Base-by-base conservation (phyloP, 2,329 filamentous ascomycete species). In the Lojkania enalia region DNA sequence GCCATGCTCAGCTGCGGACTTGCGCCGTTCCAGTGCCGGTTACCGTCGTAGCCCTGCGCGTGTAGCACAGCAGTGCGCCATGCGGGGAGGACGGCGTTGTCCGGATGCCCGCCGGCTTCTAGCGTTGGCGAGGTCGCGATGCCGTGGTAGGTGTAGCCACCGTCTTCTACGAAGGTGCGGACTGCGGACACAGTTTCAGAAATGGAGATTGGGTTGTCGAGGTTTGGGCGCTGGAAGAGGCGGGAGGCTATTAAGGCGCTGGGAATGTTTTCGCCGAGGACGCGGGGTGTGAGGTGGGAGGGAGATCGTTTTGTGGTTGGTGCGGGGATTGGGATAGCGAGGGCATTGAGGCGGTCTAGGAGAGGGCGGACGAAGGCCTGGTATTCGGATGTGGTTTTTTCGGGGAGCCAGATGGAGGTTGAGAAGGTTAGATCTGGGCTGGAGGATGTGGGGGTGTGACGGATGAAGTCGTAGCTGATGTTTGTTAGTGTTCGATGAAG, bases 181-280 rank as follows among this genome's bases (percentile, higher is more conserved):
- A 63, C 54, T 12, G 50, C 52, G 32, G 19, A 9, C 20, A 44
- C 38, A 18, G 55, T 43, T 0, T 19, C 20, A 9, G 43, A 14
- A 12, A 58, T 37, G 12, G 47, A 20, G 5, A 42, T 25, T 1
- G 41, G 14, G n/a, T 42, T 36, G 9, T 35, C 39, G 47, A 52
- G 55, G 47, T 49, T 44, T 12, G 43, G 18, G 49, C 52, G 57
- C 4, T 39, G 41, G 43, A 61, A 63, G 45, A 63, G 46, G 25
- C 59, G 58, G 3, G 57, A 59, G n/a, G 58, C 54, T 32, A 64
- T 52, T 14, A 56, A 49, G 4, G 60, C 59, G 49, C 58, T 46
- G 40, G 50, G 48, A 23, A 56, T 52, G 30, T 27, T 40, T 41
- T 64, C 58, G 36, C 57, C 55, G 20, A 52, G 16, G 21, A 49